phyloP scores from a whole-genome alignment of 331 rosid species.

The Stylosanthes scabra region DNA sequence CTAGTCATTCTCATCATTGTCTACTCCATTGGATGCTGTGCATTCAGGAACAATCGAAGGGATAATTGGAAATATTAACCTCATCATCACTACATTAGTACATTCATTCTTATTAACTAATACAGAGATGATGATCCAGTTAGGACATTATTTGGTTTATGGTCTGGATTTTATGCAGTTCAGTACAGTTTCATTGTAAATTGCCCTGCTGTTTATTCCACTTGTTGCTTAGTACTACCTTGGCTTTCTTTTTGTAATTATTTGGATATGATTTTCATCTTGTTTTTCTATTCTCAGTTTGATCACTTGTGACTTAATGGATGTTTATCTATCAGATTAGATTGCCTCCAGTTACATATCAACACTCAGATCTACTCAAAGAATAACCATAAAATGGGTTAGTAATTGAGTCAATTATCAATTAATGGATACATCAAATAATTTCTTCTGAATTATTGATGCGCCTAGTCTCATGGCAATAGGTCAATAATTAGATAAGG shows the following conservation, averaged over 20 bases:
- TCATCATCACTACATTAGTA: background rate
- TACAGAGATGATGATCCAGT: constrained; percentile 39
- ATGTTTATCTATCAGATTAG: too few relatives aligned
- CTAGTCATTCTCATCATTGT: constrained; percentile 76
- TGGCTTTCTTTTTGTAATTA: too few relatives aligned
- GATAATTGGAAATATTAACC: constrained; percentile 58
- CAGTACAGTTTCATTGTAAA: constrained; percentile 23
- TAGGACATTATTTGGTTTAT: constrained; percentile 26
- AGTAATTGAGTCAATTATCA: background rate
- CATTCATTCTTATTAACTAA: constrained; percentile 2
- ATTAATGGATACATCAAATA: too few relatives aligned
- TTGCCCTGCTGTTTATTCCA: constrained; percentile 17
- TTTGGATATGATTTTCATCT: background rate
- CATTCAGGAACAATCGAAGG: constrained; percentile 81
- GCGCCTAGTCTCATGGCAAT: background rate
- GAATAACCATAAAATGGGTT: background rate
- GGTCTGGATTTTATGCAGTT: constrained; percentile 27
- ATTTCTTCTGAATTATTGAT: background rate
- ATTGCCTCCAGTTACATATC: background rate
- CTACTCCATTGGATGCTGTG: constrained; percentile 85
- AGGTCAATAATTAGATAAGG: background rate
- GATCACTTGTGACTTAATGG: too few relatives aligned
- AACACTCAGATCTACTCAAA: background rate
- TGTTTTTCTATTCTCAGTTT: too few relatives aligned
- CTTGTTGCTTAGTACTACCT: constrained; percentile 1